These are phyloP conservation scores for Trametes sanguinea DNA, from an alignment of 768 basidiomycete genomes.

Conservation along the genomic window DNA sequence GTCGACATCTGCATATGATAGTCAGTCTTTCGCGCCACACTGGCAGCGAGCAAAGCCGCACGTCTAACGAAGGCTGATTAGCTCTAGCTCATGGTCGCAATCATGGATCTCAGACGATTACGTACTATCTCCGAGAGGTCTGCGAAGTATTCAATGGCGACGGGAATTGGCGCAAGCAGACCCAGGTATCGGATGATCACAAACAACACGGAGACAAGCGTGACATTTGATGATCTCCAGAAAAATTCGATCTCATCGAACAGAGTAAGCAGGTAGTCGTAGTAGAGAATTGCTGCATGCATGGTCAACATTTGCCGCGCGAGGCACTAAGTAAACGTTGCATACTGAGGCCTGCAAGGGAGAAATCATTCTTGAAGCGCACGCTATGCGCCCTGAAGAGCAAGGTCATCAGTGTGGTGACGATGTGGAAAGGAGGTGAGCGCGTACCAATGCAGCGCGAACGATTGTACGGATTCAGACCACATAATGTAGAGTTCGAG, in stretches of 20 bases:
- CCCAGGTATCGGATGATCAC: conserved; percentile 28
- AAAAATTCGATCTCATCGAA: conserved; percentile 45
- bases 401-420: conserved; percentile 6
- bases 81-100: background rate
- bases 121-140: conserved; percentile 11
- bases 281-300: conserved; percentile 35
- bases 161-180: conserved; percentile 26
- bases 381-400: conserved; percentile 10
- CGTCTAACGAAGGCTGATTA: background rate
- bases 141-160: conserved; percentile 16
- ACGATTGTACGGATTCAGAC: background rate
- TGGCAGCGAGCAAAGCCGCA: background rate
- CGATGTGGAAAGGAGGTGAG: background rate
- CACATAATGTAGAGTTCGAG: too few relatives aligned
- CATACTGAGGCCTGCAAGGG: conserved; percentile 6
- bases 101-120: too few relatives aligned
- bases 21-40: too few relatives aligned
- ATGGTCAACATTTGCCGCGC: background rate
- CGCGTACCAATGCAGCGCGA: conserved; percentile 14
- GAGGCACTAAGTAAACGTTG: background rate
- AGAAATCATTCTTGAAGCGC: conserved; percentile 10
- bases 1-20: conserved; percentile 4
- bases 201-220: conserved; percentile 25
- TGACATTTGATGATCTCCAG: conserved; percentile 37
- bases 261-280: conserved; percentile 51